Evolutionary conservation across 2,329 filamentous ascomycete genomes (phyloP), one percentile per base, ranked within the genome.

Genomic region (Claviceps arundinis): DNA sequence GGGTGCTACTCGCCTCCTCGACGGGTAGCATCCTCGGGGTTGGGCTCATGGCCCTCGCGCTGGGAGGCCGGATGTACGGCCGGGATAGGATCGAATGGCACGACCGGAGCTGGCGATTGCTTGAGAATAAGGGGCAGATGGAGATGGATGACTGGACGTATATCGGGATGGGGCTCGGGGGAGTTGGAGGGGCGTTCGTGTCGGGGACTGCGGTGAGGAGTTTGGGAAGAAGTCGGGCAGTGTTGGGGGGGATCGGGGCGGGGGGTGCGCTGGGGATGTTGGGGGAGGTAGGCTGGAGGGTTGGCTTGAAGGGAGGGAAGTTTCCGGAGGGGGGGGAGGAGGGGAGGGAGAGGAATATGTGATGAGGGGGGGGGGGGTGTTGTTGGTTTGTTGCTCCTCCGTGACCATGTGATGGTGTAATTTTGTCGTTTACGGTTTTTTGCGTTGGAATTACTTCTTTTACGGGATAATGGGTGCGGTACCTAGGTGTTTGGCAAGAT

Each of bases 21-120:
- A 68, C 67, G 2, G 74, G 73, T 51, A 70, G 71, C 4, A 51
- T 75, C 2, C 55, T 74, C 26, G 75, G 72, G 0, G 59, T 73
- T 1, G 70, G 68, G 0, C 55, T 78, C 1, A 64, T 75, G 24
- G 65, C 65, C 1, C 53, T 73, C 4, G 73, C 67, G 56, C 66
- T 78, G 4, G 62, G 65, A 30, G 68, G 60, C 0, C 67, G 73
- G 2, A 84, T 85, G 80, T 66, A 66, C 50, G 78, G 75, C 0
- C 69, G 71, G 16, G 73, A 79, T 57, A 69, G 74, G 42, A 77
- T 85, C 37, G 80, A 85, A 63, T 85, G 81, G 81, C 65, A 75
- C 59, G 81, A 85, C 60, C 70, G 82, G 17, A 73, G 74, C 52
- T 85, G 81, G 80, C 68, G 81, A 34, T 60, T 85, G 48, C 58